Base-by-base conservation (phyloP, 805 yeast species). In the Starmerella scarabaei region DNA sequence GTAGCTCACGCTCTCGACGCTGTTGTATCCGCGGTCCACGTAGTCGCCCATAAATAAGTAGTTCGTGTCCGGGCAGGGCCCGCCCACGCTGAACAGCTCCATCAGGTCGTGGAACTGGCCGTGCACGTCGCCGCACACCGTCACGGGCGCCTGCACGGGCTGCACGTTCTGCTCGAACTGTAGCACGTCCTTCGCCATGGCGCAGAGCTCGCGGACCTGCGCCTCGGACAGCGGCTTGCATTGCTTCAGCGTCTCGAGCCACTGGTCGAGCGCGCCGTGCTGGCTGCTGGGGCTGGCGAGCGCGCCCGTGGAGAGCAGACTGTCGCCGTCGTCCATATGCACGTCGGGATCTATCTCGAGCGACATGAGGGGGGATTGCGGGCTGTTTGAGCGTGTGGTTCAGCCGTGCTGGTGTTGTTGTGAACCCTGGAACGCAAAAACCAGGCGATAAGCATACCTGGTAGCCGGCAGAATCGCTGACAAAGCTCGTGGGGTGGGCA, bases 71-170 rank as follows among this genome's bases (percentile, higher is more conserved):
- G 96, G 96, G 54, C 93, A 82, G 42, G 91, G 93, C 15, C 96
- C 96, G 33, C 95, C 96, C 52, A 86, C 86, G 58, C 84, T 82
- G 65, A 86, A 86, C 48, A 86, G 67, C 63, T 86, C 96, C 81
- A 86, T 83, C 58, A 86, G 69, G 64, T 86, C 96, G 63, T 86
- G 95, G 60, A 86, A 86, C 64, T 86, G 96, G 32, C 96, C 96
- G 58, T 86, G 96, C 36, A 86, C 93, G 63, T 86, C 96, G 52
- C 96, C 96, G 67, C 96, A 86, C 49, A 86, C 85, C 21, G 96
- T 86, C 35, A 86, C 96, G 11, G 97, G 97, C 6, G 86, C 93
- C 48, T 75, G 75, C 36, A 86, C 94, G 2, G 95, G 95, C 64
- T 85, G 94, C 36, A 86, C 96, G 58, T 86, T 86, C 53, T 82